Percentiles rank a stretch among this genome's conserved stretches.
Conservation (phyloP, 495 filamentous ascomycete species). For the Talaromyces proteolyticus region DNA sequence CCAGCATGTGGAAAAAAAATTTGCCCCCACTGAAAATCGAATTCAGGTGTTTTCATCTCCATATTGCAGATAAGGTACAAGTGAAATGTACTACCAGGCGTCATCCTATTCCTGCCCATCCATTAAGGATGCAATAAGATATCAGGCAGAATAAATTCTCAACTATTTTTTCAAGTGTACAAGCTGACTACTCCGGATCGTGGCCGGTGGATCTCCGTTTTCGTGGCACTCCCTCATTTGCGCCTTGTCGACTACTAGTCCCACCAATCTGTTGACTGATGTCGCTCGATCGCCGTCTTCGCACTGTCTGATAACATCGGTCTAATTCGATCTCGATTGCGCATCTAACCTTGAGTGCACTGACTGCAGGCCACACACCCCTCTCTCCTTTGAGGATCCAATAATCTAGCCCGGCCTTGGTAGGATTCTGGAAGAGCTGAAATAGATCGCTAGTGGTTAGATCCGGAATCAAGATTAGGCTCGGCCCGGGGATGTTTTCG, state of each 20-base stretch:
- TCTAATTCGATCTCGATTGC: slow-evolving; percentile 85
- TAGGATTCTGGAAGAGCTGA: slow-evolving; percentile 75
- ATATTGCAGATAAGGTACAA: too few relatives aligned
- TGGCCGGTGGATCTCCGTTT: slow-evolving; percentile 13
- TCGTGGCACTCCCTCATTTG: slow-evolving; percentile 25
- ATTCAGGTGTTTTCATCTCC: too few relatives aligned
- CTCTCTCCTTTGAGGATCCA: slow-evolving; percentile 84
- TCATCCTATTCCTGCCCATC: too few relatives aligned
- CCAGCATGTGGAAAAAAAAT: too few relatives aligned
- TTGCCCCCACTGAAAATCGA: too few relatives aligned
- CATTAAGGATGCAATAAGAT: too few relatives aligned
- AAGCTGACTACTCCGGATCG: slow-evolving; percentile 5
- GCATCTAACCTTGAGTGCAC: slow-evolving; percentile 76
- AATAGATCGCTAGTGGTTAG: slow-evolving; percentile 65
- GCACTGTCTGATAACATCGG: slow-evolving; percentile 70
- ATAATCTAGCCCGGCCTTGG: slow-evolving; percentile 65
- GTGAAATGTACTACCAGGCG: too few relatives aligned
- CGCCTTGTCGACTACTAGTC: slow-evolving; percentile 9
- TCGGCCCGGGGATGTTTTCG: slow-evolving; percentile 77
- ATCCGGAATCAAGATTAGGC: slow-evolving; percentile 77
- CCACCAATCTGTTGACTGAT: slow-evolving; percentile 5
- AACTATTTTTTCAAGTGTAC: not conserved
- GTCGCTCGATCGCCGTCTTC: slow-evolving; percentile 49
- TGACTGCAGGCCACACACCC: slow-evolving; percentile 89
- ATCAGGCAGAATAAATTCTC: not conserved